Conservation (phyloP, 2,329 filamentous ascomycete genomes). For the Penicillium hesseltinei region DNA sequence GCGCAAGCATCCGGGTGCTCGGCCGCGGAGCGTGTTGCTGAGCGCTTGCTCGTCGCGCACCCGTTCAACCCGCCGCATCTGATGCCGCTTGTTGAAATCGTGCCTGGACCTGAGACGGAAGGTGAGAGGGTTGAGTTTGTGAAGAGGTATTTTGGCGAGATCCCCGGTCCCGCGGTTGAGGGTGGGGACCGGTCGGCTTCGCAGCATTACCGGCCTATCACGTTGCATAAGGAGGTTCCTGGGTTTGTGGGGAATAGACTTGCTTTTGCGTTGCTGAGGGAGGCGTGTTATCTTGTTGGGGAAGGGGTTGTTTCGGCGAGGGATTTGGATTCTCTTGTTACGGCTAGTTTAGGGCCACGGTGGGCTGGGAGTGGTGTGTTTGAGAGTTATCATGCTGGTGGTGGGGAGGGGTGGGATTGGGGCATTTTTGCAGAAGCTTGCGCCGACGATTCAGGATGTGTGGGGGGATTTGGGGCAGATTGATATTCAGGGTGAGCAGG, state of each 20-base stretch:
- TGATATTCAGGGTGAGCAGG: conserved; percentile 38
- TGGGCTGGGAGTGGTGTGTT: conserved; percentile 59
- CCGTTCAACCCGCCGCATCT: conserved; percentile 63
- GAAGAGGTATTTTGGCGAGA: conserved; percentile 41
- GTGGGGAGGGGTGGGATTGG: conserved; percentile 53
- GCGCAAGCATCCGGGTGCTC: conserved; percentile 36
- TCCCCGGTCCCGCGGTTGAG: conserved; percentile 11
- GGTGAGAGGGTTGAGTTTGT: conserved; percentile 29
- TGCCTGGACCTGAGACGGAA: conserved; percentile 49
- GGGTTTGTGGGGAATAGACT: conserved; percentile 61
- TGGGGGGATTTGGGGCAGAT: conserved; percentile 51
- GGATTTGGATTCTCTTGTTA: conserved; percentile 55
- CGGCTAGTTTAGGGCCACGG: conserved; percentile 52
- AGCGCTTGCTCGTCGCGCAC: conserved; percentile 56
- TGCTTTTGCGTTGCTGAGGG: conserved; percentile 56
- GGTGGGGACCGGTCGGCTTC: not conserved
- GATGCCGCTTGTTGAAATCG: conserved; percentile 60
- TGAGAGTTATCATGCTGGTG: conserved; percentile 59
- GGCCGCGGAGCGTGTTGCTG: conserved; percentile 37
- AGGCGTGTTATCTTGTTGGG: conserved; percentile 55
- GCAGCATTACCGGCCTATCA: conserved; percentile 43
- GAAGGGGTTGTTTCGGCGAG: conserved; percentile 53
- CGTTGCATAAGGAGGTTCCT: conserved; percentile 51
- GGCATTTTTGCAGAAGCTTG: conserved; percentile 57
- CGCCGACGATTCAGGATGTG: conserved; percentile 54